Evolutionary conservation across 306 rosid genomes (phyloP), one percentile per base, ranked within the genome.

Genomic region (Calophaca sinica): DNA sequence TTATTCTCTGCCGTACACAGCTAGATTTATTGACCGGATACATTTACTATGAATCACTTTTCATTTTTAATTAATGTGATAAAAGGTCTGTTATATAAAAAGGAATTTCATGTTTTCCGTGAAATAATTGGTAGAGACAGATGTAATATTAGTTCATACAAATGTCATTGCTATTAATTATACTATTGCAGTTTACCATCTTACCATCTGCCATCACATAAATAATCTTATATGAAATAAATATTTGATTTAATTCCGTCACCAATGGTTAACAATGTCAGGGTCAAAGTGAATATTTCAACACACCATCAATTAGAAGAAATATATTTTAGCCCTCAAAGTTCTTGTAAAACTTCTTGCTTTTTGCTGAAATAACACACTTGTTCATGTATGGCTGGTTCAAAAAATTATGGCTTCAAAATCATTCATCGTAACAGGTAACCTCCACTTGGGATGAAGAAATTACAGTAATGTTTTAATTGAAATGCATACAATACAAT

Each of bases 1-100:
- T 59, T 80, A 50, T 79, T 73, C 75, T 66, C 63, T 80, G 70
- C 45, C 20, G 5, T 36, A 4, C 13, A 51, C 32, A 71, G 77
- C 50, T 62, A 20, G 50, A 12, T 62, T 71, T 53, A 1, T 52
- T 15, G 48, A 14, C 77, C 6, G 10, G 52, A 46, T 31, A 53
- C 6, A 32, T 54, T 62, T 45, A 31, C 13, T 36, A 12, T 15
- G 26, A 69, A 28, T 78, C 69, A 58, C 48, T 41, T 41, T 4
- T 54, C 51, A 29, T 9, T 26, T 28, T 29, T 42, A 36, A 14
- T 39, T 20, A 20, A 29, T n/a, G 11, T 67, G 51, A 46, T 57
- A 7, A 35, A 67, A n/a, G n/a, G n/a, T n/a, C n/a, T n/a, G n/a
- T n/a, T n/a, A n/a, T n/a, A n/a, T n/a, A n/a, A n/a, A n/a, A n/a